Evolutionary conservation across 495 filamentous ascomycete species (phyloP), one percentile per base, ranked within the genome.

Genomic region (Aspergillus homomorphus): DNA sequence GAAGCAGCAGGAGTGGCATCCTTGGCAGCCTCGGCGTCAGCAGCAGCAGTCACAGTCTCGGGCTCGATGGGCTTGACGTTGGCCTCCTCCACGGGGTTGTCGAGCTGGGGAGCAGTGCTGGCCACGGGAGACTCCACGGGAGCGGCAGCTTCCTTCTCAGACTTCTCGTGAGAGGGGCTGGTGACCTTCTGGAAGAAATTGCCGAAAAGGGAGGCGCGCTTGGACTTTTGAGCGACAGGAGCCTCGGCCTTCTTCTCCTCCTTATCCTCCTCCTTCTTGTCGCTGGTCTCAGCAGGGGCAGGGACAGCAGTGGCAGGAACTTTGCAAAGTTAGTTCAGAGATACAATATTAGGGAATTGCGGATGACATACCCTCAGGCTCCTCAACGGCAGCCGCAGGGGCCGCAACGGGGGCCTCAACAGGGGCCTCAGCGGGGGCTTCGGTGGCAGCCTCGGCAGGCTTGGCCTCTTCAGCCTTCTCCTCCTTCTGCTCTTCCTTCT

Each of bases 111-210:
- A 68, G 77, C 78, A 53, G 77, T 74, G 69, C 71, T 74, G 54
- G 81, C 69, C 18, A 78, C 72, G 52, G 77, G 51, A 42, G 68
- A 67, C 70, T 81, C 79, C 60, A 69, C 67, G 51, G 79, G 73
- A 54, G 76, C 71, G 49, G 73, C 63, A 46, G 76, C 78, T 61
- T 85, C 81, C 63, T 79, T 77, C 68, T 78, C 75, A 10, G 74
- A 69, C 69, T 80, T 82, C 70, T 82, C 77, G 42, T 77, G 73
- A 43, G 74, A 72, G 50, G 81, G 78, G 70, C 76, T 81, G 54
- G 75, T 67, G 56, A 79, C 76, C 61, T 82, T 82, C 63, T 83
- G 80, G 70, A 84, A 84, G 67, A 82, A 71, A 62, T 70, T 77
- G 38, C 74, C 76, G 58, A 81, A 82, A 64, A 79, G 73, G 49